phyloP scores from a whole-genome alignment of 768 basidiomycete species.

The Collybia mongolica region DNA sequence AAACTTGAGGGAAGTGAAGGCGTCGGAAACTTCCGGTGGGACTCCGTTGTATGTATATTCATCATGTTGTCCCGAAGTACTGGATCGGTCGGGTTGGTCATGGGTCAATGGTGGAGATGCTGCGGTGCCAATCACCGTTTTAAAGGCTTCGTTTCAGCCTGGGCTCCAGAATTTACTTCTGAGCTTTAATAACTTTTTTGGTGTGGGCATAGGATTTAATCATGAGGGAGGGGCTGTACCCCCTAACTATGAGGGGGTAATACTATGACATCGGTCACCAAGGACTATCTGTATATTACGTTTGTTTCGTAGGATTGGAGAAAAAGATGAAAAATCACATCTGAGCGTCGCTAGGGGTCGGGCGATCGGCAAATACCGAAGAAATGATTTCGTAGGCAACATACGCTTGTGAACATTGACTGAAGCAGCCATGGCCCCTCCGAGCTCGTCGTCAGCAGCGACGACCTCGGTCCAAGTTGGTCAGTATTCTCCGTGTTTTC shows the following conservation, averaged over 20 bases:
- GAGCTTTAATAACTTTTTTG: not conserved
- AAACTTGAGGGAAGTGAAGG: too few species aligned
- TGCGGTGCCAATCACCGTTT: not conserved
- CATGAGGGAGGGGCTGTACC: too few species aligned
- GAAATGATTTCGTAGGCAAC: conserved; percentile 26
- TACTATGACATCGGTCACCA: too few species aligned
- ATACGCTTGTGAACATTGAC: conserved; percentile 26
- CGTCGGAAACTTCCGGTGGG: too few species aligned
- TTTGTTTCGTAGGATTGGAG: not conserved
- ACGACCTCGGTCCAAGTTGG: conserved; percentile 94
- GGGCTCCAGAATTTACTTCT: not conserved
- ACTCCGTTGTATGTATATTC: not conserved
- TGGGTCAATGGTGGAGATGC: not conserved
- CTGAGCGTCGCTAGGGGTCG: conserved; percentile 7
- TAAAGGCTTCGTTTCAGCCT: not conserved
- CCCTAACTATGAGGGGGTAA: too few species aligned
- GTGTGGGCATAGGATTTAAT: not conserved
- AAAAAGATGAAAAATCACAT: not conserved
- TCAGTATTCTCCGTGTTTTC: conserved; percentile 38
- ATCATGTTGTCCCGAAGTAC: too few species aligned
- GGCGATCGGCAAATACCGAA: conserved; percentile 34
- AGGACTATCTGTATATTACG: too few species aligned
- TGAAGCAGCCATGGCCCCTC: conserved; percentile 66
- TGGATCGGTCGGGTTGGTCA: not conserved
- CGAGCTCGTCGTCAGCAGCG: conserved; percentile 66